Conservation (phyloP, 2,329 filamentous ascomycete species). For the Neonectria neomacrospora region DNA sequence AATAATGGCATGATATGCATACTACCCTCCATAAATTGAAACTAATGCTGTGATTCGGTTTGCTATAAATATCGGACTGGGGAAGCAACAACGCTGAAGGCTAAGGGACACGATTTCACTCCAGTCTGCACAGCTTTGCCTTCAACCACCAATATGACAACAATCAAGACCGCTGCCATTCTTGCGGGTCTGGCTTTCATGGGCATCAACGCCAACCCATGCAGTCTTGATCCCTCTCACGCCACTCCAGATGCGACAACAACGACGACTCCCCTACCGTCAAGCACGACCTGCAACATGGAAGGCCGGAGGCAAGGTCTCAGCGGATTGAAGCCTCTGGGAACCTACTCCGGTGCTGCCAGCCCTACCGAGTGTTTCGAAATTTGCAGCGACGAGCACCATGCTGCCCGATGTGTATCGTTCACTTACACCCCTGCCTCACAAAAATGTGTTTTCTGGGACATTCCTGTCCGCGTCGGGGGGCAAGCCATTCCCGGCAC, state of each 20-base stretch:
- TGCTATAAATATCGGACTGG: too few species aligned
- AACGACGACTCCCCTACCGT: background rate
- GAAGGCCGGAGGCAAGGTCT: background rate
- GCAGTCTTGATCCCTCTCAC: background rate
- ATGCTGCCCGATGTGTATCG: constrained; percentile 2
- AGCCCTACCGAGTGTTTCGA: background rate
- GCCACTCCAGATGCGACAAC: background rate
- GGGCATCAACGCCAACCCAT: background rate
- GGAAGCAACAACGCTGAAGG: too few species aligned
- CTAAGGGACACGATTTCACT: too few species aligned
- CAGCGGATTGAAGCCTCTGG: background rate
- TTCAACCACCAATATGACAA: too few species aligned
- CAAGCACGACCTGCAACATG: constrained; percentile 5
- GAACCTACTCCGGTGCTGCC: background rate
- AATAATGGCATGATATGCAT: too few species aligned
- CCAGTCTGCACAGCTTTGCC: too few species aligned
- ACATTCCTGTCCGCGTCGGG: constrained; percentile 1
- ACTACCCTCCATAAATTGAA: too few species aligned
- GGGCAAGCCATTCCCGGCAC: background rate
- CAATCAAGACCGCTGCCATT: too few species aligned
- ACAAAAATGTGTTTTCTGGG: constrained; percentile 5
- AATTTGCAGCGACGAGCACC: constrained; percentile 5
- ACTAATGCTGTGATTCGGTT: too few species aligned
- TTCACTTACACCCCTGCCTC: constrained; percentile 4
- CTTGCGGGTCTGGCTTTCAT: too few species aligned